A percentile compares a stretch with the other conserved stretches of the same genome.
Conservation (phyloP, 2,329 filamentous ascomycete genomes). For the Cercospora sp. region DNA sequence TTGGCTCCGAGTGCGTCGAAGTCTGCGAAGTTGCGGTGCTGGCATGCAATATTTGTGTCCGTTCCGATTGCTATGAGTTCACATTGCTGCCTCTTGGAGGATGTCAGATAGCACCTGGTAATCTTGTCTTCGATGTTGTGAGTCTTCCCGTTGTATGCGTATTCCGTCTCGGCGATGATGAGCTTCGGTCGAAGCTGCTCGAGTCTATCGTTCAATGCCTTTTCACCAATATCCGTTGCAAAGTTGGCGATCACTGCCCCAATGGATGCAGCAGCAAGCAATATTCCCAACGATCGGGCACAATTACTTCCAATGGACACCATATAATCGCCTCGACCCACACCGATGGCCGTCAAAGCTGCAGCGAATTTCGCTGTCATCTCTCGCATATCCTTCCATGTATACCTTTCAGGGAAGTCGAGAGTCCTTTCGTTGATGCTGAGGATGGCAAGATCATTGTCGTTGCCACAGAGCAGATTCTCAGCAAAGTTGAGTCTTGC, state of each 20-base stretch:
- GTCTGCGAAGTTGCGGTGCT: neutral
- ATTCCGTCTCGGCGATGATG: constrained; percentile 23
- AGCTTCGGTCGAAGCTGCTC: constrained; percentile 29
- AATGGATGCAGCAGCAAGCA: neutral
- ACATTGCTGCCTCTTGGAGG: neutral
- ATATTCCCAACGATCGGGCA: neutral
- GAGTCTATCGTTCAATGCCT: constrained; percentile 17
- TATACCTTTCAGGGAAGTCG: neutral
- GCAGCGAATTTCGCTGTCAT: neutral
- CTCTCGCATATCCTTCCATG: neutral
- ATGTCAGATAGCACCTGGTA: neutral
- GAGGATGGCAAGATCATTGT: constrained; percentile 10
- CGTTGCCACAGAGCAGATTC: constrained; percentile 18
- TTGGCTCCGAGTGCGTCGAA: neutral
- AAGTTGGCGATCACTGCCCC: constrained; percentile 17
- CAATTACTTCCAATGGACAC: neutral
- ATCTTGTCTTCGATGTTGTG: constrained; percentile 12
- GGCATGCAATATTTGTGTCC: neutral
- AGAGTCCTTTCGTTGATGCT: neutral
- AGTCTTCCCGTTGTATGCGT: constrained; percentile 19
- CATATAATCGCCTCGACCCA: neutral
- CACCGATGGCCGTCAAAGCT: neutral
- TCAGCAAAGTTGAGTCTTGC: constrained; percentile 18
- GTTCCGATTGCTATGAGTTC: neutral
- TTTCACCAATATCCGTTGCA: constrained; percentile 20